Conservation (phyloP, 2,329 filamentous ascomycete species). For the Penicillium sp. region DNA sequence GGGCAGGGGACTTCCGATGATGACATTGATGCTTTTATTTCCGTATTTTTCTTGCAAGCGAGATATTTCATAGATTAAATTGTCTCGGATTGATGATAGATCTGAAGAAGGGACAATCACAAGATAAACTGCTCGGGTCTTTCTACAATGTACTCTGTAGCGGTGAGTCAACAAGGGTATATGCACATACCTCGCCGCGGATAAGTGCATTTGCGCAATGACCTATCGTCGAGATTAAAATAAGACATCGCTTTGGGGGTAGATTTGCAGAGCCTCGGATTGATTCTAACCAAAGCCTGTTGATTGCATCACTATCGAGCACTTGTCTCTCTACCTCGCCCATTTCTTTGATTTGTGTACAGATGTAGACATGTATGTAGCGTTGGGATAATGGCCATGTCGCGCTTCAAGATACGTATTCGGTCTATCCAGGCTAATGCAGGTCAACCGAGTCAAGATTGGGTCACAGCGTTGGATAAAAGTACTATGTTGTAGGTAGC, state of each 20-base stretch:
- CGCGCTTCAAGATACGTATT: no score
- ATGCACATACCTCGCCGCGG: neutral
- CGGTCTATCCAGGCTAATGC: no score
- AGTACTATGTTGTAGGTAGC: neutral
- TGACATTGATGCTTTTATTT: neutral
- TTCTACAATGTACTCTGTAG: neutral
- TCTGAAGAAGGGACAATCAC: conserved; percentile 1
- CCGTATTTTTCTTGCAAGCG: neutral
- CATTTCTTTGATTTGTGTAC: no score
- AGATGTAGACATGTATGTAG: no score
- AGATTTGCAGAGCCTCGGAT: neutral
- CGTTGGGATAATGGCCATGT: no score
- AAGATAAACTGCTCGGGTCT: conserved; percentile 3
- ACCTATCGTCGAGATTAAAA: neutral
- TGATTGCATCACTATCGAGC: no score
- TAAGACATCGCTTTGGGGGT: neutral
- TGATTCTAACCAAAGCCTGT: no score
- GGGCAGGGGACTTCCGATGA: neutral
- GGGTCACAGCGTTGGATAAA: neutral
- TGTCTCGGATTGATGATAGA: neutral
- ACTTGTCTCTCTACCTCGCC: no score
- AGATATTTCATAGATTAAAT: neutral
- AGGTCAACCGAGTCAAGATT: no score
- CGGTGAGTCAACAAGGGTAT: neutral
- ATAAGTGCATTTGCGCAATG: neutral